Conservation (phyloP, 352 stramenopile genomes). For the Plasmopara muralis region DNA sequence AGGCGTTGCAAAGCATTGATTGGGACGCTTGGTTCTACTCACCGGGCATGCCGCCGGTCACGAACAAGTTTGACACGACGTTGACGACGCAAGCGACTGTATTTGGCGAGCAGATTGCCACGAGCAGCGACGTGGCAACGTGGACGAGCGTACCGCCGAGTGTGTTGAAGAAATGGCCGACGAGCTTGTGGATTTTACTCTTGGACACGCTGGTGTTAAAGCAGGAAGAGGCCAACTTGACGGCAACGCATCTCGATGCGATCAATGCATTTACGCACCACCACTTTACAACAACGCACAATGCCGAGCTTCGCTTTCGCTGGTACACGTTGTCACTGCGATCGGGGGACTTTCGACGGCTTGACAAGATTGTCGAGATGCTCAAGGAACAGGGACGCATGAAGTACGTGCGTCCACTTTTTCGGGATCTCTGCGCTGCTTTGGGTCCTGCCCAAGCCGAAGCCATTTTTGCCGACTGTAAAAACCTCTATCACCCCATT, state of each 20-base stretch:
- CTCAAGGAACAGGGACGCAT: constrained; percentile 65
- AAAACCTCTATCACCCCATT: constrained; percentile 63
- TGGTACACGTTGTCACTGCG: constrained; percentile 61
- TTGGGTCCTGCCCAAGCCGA: constrained; percentile 26
- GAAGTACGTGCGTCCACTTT: constrained; percentile 70
- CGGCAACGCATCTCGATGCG: constrained; percentile 34
- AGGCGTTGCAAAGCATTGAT: constrained; percentile 69
- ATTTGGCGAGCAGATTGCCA: constrained; percentile 36
- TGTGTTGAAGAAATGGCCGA: constrained; percentile 35
- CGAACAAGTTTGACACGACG: constrained; percentile 84
- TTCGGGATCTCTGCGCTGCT: constrained; percentile 43
- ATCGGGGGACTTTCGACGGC: constrained; percentile 34
- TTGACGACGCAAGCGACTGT: constrained; percentile 41
- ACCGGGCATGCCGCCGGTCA: constrained; percentile 84
- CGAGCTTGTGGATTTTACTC: constrained; percentile 47
- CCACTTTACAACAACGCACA: constrained; percentile 44
- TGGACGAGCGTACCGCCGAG: constrained; percentile 27
- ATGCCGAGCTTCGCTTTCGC: constrained; percentile 65
- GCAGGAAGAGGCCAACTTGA: constrained; percentile 26
- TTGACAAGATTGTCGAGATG: constrained; percentile 38
- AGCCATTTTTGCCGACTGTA: constrained; percentile 40
- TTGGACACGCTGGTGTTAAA: constrained; percentile 51
- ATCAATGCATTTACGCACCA: constrained; percentile 50
- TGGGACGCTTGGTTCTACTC: constrained; percentile 91
- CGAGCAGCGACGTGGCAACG: constrained; percentile 16